A percentile compares a stretch with the other conserved stretches of the same genome.
phyloP scores from a whole-genome alignment of 2,329 filamentous ascomycete genomes.

The Penicillium concentricum region DNA sequence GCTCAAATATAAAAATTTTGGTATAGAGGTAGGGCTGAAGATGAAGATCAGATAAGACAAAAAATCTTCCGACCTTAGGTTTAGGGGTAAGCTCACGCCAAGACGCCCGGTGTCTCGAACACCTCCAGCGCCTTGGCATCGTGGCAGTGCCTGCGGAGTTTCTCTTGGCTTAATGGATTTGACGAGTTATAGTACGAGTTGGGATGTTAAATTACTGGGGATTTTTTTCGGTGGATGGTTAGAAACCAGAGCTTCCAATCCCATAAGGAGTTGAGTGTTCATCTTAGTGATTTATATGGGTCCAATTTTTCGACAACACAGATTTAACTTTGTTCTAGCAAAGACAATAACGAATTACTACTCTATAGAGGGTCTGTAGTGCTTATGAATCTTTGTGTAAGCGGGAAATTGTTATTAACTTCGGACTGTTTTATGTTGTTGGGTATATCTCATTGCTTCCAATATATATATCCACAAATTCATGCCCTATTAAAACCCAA shows the following conservation, averaged over 20 bases:
- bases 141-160: background rate
- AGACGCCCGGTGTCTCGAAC: background rate
- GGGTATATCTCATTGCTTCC: background rate
- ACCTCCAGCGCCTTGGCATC: background rate
- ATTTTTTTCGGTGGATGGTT: background rate
- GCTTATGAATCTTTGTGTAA: background rate
- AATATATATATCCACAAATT: background rate
- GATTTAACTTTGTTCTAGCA: no score
- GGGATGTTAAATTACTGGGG: background rate
- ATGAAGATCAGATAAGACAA: conserved; percentile 4
- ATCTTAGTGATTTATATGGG: background rate
- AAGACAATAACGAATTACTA: no score
- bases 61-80: background rate
- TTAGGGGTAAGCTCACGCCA: conserved; percentile 1
- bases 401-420: background rate
- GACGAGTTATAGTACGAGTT: background rate
- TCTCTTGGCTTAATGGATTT: background rate
- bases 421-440: background rate
- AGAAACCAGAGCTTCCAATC: background rate
- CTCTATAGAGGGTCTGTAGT: background rate
- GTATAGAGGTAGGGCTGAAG: background rate
- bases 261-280: background rate
- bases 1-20: background rate
- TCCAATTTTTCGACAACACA: no score
- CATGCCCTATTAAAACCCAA: no score